Base-by-base conservation (phyloP, 1,284 basidiomycete species). In the Bondarzewia mesenterica region DNA sequence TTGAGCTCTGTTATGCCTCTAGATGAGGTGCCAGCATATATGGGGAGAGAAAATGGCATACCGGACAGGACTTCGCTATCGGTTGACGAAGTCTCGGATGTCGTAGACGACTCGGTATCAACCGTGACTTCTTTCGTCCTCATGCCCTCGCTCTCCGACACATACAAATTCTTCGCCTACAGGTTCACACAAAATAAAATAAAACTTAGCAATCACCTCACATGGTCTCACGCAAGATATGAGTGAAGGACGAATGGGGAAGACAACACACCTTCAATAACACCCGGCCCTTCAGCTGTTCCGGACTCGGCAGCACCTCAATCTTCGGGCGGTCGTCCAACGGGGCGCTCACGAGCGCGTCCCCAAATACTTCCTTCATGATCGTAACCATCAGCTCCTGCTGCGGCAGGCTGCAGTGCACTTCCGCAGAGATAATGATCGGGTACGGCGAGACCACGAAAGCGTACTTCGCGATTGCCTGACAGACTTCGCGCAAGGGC, bases 391-490 rank as follows among this genome's bases (percentile, higher is more conserved):
- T 75, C 61, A 77, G 74, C 43, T 89, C 88, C 64, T 99, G 95
- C 64, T 96, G 92, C 18, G 76, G 65, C 3, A 92, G 58, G 0
- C 80, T 74, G 63, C 92, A 96, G 60, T 97, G 94, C 1, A 97
- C 80, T 69, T 99, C 95, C 16, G 93, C 86, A 8, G 92, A 96
- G 53, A 99, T 85, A 61, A 99, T 89, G 57, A 99, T 73, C 0
- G 95, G 95, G 63, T 94, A 98, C 0, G 93, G 90, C 2, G 93
- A 96, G 0, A 89, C 78, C 32, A 91, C 82, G 61, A 99, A 99
- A 0, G 91, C 94, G 60, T 98, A 98, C 62, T 91, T 90, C 22
- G 78, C 77, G 60, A 99, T 91, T 0, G 93, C 92, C 32, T 80
- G 71, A 61, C 93, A 90, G 44, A 95, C 84, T 54, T 93, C 90